Conservation (phyloP, 495 filamentous ascomycete genomes). For the Lophiotrema nucula region DNA sequence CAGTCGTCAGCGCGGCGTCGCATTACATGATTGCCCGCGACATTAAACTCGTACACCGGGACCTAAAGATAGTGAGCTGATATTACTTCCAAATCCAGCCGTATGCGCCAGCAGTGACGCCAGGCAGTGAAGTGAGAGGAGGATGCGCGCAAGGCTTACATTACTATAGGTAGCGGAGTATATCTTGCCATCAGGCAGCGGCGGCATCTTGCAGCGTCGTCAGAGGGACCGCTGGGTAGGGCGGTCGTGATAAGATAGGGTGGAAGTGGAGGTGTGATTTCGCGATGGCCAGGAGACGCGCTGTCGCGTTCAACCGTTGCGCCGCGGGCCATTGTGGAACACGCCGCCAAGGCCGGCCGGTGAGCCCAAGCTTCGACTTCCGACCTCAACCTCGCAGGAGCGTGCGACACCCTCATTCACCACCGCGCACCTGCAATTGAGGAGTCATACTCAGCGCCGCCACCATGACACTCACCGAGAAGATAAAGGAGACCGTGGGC, state of each 20-base stretch:
- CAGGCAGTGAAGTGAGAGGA: slow-evolving; percentile 8
- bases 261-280: slow-evolving; percentile 16
- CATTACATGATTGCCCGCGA: slow-evolving; percentile 81
- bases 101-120: not conserved
- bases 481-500: slow-evolving; percentile 45
- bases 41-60: slow-evolving; percentile 85
- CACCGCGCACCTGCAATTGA: slow-evolving; percentile 18
- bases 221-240: not conserved
- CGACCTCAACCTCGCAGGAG: slow-evolving; percentile 8
- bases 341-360: slow-evolving; percentile 5
- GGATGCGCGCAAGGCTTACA: slow-evolving; percentile 54
- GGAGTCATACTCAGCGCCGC: slow-evolving; percentile 7
- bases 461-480: slow-evolving; percentile 44
- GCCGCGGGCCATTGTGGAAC: not conserved
- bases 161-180: slow-evolving; percentile 93
- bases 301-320: not conserved
- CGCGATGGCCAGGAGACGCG: slow-evolving; percentile 19
- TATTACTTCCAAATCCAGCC: not conserved
- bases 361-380: not conserved
- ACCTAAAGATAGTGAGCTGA: slow-evolving; percentile 54
- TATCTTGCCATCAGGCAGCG: slow-evolving; percentile 48
- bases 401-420: not conserved
- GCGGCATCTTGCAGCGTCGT: slow-evolving; percentile 28
- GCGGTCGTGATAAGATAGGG: not conserved
- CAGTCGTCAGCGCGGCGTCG: slow-evolving; percentile 82